Evolutionary conservation across 352 stramenopile genomes (phyloP), one percentile per base, ranked within the genome.

Genomic region (Saprolegnia parasitica): DNA sequence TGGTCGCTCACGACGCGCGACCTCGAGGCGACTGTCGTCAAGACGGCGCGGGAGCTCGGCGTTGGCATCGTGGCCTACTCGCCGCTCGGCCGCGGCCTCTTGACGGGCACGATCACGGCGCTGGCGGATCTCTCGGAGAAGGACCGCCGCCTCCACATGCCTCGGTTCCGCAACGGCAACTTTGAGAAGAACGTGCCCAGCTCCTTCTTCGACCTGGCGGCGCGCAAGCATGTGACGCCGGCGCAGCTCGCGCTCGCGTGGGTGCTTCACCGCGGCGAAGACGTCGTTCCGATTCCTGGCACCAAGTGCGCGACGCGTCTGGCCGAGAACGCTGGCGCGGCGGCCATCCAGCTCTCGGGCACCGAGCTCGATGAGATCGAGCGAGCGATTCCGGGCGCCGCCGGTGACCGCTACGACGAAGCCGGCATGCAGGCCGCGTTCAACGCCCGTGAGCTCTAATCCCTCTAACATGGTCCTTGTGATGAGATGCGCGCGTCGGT

Each of bases 271-370:
- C 71, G 76, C 35, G 72, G 72, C 6, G 56, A 75, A 1, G 71
- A 77, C 45, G 72, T 77, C 35, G 64, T 77, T 39, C 73, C 73
- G 20, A 77, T 77, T 55, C 73, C 72, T 11, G 73, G 73, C n/a
- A 75, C 73, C 0, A 76, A 76, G 45, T 56, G 49, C 15, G 4
- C 40, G 42, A 21, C 26, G 16, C 39, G 68, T 24, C n/a, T 76
- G 0, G 39, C 65, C 21, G 67, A 76, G 57, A 76, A 76, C 45
- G 66, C 68, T 5, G 40, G 5, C 29, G 72, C 72, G 15, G 63
- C 52, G 35, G 1, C 21, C 0, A 10, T 70, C 13, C 24, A 35
- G 18, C 55, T 70, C 18, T 47, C 45, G 16, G 11, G 0, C 5
- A 24, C 11, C 21, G 63, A 70, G 2, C 6, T 40, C 15, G 29